Evolutionary conservation across 2,329 filamentous ascomycete species (phyloP), one percentile per base, ranked within the genome.

Genomic region (Purpureocillium lavendulum): DNA sequence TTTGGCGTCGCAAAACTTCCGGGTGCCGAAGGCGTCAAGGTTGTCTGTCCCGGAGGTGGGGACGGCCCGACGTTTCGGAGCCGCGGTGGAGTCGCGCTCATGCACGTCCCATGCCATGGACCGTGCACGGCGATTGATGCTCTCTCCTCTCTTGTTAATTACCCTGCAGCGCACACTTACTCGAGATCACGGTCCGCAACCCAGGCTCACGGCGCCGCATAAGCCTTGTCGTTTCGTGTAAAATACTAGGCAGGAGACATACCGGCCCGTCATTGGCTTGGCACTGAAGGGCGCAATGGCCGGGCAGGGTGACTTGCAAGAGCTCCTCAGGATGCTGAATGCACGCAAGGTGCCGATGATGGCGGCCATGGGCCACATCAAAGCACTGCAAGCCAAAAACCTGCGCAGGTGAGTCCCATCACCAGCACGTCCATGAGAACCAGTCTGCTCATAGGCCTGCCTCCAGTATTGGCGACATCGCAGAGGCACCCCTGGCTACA

Each of bases 251-350:
- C 21, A 26, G 21, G 21, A 10, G 10, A 26, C 5, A 5, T 26
- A 26, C 21, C 10, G 21, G 5, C 10, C 6, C 21, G 10, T 26
- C 6, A 10, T 10, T 6, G 6, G 5, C 10, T 26, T 6, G 21
- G 21, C 21, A 26, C 10, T 6, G 6, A 26, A 26, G 10, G 21
- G 21, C 21, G 34, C n/a, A 28, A 77, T 78, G 74, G 66, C 72
- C 7, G 64, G 70, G 2, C 73, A 77, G 45, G 67, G 74, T 43
- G 76, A 81, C 47, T 58, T 81, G 16, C 75, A 80, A 49, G 76
- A 78, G 51, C 67, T 81, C 13, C 63, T 81, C 39, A 74, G 75
- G 35, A 65, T 80, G 40, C 61, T 81, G 48, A 80, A 73, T 4
- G 66, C 69, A 35, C 72, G 75, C 39, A 80, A 76, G 51, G 59